Base-by-base conservation (phyloP, 768 basidiomycete species). In the Amanita subjunquillea region DNA sequence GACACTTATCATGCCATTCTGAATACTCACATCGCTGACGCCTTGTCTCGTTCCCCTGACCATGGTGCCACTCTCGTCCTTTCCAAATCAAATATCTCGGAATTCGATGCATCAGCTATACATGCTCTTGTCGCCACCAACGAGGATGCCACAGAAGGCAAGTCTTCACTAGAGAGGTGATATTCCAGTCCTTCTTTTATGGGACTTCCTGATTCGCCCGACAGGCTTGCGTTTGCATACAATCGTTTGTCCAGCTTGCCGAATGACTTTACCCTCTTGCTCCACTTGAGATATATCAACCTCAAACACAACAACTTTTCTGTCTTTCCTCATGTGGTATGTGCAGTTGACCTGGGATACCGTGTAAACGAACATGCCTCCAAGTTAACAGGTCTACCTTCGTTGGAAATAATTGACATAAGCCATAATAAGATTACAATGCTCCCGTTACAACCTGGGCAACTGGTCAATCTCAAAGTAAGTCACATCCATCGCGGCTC, bases 321-420 rank as follows among this genome's bases (percentile, higher is more conserved):
- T 3, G 73, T 76, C 12, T 90, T 99, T 57, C 96, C 96, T 15
- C 79, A 83, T 55, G 91, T 91, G 50, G 93, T 97, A 63, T 59
- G 90, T 77, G 39, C 46, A 51, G 20, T 54, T 46, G 45, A 32
- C 36, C 51, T 10, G 32, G 12, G 38, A 45, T 30, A 23, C 56
- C 41, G 12, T 40, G 46, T 46, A 23, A 34, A 53, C 17, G 48
- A 56, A 58, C 38, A 40, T n/a, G 12, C 7, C 42, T 44, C 43
- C 13, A 55, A 95, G 93, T 74, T 96, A 41, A 91, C 88, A 42
- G 70, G 80, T 15, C 82, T 98, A 71, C 81, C 85, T 3, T 85
- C 85, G 5, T 75, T 99, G 51, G 95, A 99, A 68, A 95, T 93
- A 54, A 72, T 99, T 57, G 96, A 99, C 66, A 77, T 99, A 40